These are phyloP conservation scores for Elsinoe australis DNA, from an alignment of 2,329 filamentous ascomycete species.

Conservation along the genomic window DNA sequence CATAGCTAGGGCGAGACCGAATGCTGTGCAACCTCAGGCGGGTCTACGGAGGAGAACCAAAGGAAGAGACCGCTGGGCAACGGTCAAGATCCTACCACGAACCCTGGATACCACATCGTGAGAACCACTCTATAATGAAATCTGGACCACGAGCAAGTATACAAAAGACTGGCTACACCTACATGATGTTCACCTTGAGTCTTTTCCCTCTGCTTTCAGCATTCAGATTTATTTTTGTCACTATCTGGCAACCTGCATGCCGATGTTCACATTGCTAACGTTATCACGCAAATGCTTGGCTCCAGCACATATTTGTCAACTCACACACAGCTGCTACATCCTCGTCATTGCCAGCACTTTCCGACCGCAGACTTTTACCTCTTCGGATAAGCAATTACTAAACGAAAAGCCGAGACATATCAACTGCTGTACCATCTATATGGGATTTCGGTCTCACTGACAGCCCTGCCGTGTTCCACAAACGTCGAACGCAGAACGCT, in stretches of 20 bases:
- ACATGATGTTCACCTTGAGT: no score
- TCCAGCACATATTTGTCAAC: slow-evolving; percentile 7
- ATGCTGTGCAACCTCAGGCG: neutral
- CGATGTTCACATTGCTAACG: no score
- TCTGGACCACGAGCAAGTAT: no score
- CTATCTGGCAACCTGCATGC: neutral
- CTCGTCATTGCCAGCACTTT: neutral
- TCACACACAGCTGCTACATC: neutral
- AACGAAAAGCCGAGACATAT: slow-evolving; percentile 6
- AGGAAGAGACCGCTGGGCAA: neutral
- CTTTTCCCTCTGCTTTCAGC: no score
- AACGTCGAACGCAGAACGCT: slow-evolving; percentile 12
- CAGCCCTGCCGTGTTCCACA: slow-evolving; percentile 15
- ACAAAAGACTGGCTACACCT: no score
- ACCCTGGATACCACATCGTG: slow-evolving; percentile 12
- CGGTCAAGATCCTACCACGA: slow-evolving; percentile 13
- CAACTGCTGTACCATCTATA: slow-evolving; percentile 16
- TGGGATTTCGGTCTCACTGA: slow-evolving; percentile 10
- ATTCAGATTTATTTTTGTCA: no score
- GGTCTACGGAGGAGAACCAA: neutral
- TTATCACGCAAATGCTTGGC: neutral
- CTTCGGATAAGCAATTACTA: neutral
- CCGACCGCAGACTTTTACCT: neutral
- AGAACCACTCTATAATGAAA: neutral
- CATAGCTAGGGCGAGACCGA: neutral